These are phyloP conservation scores for Trifolium fragiferum DNA, from an alignment of 306 rosid species.

Conservation along the genomic window DNA sequence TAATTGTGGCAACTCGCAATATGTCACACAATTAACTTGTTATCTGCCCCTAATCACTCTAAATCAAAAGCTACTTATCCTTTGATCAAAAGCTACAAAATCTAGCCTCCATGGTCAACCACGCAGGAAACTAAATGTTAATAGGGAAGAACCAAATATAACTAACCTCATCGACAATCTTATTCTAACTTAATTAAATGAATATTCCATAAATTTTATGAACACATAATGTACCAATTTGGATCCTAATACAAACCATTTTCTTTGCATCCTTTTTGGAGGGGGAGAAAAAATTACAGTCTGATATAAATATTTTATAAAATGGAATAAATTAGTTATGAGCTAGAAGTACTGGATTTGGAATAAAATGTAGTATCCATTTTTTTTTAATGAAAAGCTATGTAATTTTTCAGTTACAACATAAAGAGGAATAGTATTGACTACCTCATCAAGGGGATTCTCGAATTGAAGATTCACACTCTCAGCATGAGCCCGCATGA, in stretches of 20 bases:
- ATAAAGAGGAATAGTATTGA: neutral
- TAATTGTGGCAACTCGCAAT: conserved; percentile 3
- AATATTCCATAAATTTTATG: neutral
- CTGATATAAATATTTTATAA: neutral
- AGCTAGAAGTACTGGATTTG: neutral
- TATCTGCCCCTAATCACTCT: neutral
- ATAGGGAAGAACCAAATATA: neutral
- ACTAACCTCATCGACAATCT: conserved; percentile 12
- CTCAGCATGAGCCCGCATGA: conserved; percentile 99
- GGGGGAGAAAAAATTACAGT: neutral
- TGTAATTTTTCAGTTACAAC: neutral
- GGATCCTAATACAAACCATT: neutral
- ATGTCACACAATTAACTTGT: neutral
- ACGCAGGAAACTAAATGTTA: neutral
- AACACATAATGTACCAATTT: neutral
- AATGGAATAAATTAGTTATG: neutral
- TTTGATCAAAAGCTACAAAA: conserved; percentile 8
- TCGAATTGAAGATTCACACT: conserved; percentile 95
- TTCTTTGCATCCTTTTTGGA: neutral
- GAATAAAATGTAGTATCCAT: neutral
- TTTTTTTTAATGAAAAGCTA: neutral
- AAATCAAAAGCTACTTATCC: neutral
- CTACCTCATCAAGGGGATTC: conserved; percentile 91
- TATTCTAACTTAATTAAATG: neutral
- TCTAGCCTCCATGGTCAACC: conserved; percentile 13